phyloP scores from a whole-genome alignment of 768 basidiomycete genomes.

The Boletus insuetus region DNA sequence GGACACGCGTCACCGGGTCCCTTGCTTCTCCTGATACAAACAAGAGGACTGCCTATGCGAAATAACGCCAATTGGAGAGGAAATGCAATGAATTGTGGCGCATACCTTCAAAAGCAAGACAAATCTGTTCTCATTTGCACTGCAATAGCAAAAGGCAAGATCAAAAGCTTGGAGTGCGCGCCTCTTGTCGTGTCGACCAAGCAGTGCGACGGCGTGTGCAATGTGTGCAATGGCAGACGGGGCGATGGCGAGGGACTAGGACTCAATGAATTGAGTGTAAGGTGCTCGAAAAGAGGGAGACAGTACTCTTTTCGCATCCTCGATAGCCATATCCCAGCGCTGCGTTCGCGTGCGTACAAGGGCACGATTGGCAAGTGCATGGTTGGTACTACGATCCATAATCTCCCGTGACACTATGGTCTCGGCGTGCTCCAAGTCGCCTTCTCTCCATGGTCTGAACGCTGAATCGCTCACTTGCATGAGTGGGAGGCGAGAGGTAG shows the following conservation, averaged over 20 bases:
- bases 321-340: background rate
- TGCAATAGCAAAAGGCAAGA: background rate
- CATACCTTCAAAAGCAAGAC: background rate
- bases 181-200: background rate
- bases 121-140: background rate
- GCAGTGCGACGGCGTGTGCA: background rate
- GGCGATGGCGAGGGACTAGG: background rate
- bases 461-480: background rate
- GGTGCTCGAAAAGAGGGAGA: background rate
- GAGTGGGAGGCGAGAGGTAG: background rate
- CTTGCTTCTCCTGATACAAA: background rate
- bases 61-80: background rate
- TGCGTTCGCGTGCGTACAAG: background rate
- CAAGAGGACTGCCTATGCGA: background rate
- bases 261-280: background rate
- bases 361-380: background rate
- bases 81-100: background rate
- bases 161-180: background rate
- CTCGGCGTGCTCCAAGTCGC: background rate
- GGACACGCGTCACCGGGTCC: background rate
- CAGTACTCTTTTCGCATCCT: background rate
- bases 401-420: background rate
- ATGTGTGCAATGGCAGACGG: background rate
- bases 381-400: no score
- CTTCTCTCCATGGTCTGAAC: background rate